These are phyloP conservation scores for Paragyromitra xinjiangensis DNA, from an alignment of 495 filamentous ascomycete genomes.

Conservation along the genomic window DNA sequence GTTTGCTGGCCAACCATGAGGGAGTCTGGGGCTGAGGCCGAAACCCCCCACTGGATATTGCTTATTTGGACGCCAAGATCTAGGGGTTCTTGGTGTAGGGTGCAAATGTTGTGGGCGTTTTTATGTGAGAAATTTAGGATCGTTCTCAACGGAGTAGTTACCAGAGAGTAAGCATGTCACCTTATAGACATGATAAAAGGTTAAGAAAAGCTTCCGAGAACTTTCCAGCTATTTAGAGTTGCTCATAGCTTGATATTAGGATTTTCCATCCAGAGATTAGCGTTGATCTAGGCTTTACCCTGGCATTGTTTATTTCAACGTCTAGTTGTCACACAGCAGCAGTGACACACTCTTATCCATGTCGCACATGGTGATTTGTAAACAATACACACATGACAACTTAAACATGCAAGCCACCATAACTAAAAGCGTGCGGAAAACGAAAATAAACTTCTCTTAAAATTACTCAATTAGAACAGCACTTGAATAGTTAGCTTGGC, in stretches of 20 bases:
- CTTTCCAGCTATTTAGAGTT: neutral
- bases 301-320: conserved; percentile 19
- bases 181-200: neutral
- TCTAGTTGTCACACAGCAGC: neutral
- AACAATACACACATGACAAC: too few relatives aligned
- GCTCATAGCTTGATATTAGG: neutral
- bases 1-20: neutral
- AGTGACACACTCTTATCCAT: neutral
- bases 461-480: too few relatives aligned
- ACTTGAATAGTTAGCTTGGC: too few relatives aligned
- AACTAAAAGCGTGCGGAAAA: neutral
- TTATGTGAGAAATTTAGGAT: too few relatives aligned
- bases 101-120: too few relatives aligned
- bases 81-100: neutral
- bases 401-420: neutral
- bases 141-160: too few relatives aligned
- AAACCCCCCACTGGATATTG: neutral
- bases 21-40: neutral
- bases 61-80: neutral
- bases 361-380: neutral
- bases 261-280: neutral
- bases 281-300: neutral
- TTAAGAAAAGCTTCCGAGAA: neutral
- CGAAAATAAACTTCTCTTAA: neutral
- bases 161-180: neutral